Percentiles rank a stretch among this genome's conserved stretches.
Evolutionary conservation across 2,329 filamentous ascomycete species (phyloP).

Genomic region (Xylaria sp.): DNA sequence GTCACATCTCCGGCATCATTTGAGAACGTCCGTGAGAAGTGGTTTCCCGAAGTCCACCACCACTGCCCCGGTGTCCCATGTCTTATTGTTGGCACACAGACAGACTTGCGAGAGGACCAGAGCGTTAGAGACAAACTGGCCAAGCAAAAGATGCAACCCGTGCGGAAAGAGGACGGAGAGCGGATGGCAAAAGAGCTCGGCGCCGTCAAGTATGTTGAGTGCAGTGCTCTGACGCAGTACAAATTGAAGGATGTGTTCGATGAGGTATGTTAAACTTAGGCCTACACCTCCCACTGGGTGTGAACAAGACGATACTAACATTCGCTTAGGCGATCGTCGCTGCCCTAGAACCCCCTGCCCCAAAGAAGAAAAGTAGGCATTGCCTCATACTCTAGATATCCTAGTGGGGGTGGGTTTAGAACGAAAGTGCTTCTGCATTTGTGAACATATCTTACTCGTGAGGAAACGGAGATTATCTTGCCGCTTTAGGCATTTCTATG

Average conservation of each 20-base stretch:
- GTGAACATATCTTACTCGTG: neutral
- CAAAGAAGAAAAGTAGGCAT: constrained; percentile 76
- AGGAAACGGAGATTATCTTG: constrained; percentile 9
- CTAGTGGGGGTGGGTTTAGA: neutral
- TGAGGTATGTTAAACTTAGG: constrained; percentile 68
- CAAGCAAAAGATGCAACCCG: constrained; percentile 95
- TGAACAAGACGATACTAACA: constrained; percentile 29
- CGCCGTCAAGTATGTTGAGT: constrained; percentile 98
- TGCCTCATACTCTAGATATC: constrained; percentile 69
- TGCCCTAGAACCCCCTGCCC: constrained; percentile 83
- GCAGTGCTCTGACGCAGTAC: constrained; percentile 96
- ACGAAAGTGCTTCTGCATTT: constrained; percentile 10
- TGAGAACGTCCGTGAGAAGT: constrained; percentile 98
- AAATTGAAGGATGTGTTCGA: constrained; percentile 99
- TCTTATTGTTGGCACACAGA: constrained; percentile 96
- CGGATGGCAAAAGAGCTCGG: constrained; percentile 97
- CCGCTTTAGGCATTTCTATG: constrained; percentile 30
- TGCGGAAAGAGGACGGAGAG: constrained; percentile 91
- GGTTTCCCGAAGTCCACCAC: constrained; percentile 98
- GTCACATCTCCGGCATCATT: constrained; percentile 97
- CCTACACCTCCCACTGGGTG: neutral
- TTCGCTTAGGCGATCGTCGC: constrained; percentile 83
- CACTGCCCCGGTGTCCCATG: constrained; percentile 98
- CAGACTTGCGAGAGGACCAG: constrained; percentile 89
- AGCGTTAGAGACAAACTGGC: constrained; percentile 88